Evolutionary conservation across 2,329 filamentous ascomycete genomes (phyloP), one percentile per base, ranked within the genome.

Genomic region (Cercospora janseana): DNA sequence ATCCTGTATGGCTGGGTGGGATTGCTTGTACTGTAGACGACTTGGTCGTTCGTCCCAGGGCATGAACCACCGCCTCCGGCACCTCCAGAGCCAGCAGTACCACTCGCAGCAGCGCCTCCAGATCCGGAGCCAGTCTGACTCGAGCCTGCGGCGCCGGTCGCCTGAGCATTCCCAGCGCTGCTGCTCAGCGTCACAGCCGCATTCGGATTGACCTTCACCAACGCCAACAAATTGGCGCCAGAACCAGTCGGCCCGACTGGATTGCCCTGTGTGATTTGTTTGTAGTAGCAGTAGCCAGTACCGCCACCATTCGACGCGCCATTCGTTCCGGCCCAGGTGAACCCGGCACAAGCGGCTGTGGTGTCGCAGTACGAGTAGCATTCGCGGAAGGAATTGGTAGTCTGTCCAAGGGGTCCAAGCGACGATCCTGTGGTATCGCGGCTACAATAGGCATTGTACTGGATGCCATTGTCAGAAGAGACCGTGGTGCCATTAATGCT

Each of bases 211-310:
- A 31, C 28, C 28, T 31, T 31, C 10, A 31, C 15, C 4, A 31
- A 13, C 15, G 28, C 28, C 28, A 31, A 13, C 15, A 31, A 12
- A 4, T 10, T 31, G 10, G 28, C 15, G 28, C 28, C 28, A 31
- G 28, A 31, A 4, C 28, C 28, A n/a, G 28, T 31, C 12, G 28
- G 28, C 9, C 28, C 28, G 15, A 31, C 28, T 4, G 28, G 28
- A 12, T 31, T 31, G 28, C 28, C 28, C 15, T 12, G 4, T 4
- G 28, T 31, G 28, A 31, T 31, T 12, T 31, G 28, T 31, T 31
- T 31, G 28, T 38, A 42, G 37, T 41, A 49, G 46, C 46, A 49
- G 20, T n/a, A 21, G 10, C 46, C 46, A 10, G 13, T 27, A 5
- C 46, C 46, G 10, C 40, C 23, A 10, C 46, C 46, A 21, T 29